phyloP scores from a whole-genome alignment of 148 eudicot genomes.

The Mesembryanthemum crystallinum region DNA sequence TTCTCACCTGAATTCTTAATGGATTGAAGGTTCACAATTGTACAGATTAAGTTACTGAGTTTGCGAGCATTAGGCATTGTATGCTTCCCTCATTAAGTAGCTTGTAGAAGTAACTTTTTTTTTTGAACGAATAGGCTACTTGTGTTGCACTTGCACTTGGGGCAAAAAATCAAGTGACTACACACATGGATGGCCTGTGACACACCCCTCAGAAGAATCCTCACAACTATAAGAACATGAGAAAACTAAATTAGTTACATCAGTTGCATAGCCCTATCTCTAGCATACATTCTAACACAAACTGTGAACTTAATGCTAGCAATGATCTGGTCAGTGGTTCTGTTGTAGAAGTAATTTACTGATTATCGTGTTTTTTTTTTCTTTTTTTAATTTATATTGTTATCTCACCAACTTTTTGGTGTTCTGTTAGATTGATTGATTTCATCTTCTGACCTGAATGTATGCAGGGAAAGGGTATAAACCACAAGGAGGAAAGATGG shows the following conservation, averaged over 20 bases:
- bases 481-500: conserved; percentile 45
- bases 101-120: neutral
- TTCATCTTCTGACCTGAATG: conserved; percentile 13
- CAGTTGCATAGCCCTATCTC: too few relatives aligned
- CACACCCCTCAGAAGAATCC: too few relatives aligned
- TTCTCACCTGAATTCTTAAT: neutral
- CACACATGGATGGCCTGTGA: too few relatives aligned
- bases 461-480: conserved; percentile 40
- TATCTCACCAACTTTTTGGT: neutral
- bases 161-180: too few relatives aligned
- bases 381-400: neutral
- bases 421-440: neutral
- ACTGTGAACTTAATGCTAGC: too few relatives aligned
- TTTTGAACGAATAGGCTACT: too few relatives aligned
- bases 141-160: too few relatives aligned
- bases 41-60: neutral
- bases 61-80: neutral
- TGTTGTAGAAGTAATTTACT: neutral
- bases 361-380: neutral
- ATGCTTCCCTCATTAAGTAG: neutral
- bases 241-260: too few relatives aligned
- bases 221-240: too few relatives aligned
- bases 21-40: neutral
- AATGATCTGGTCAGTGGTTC: too few relatives aligned
- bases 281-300: too few relatives aligned